Evolutionary conservation across 2,329 filamentous ascomycete species (phyloP).

Genomic region (Neonectria neomacrospora): DNA sequence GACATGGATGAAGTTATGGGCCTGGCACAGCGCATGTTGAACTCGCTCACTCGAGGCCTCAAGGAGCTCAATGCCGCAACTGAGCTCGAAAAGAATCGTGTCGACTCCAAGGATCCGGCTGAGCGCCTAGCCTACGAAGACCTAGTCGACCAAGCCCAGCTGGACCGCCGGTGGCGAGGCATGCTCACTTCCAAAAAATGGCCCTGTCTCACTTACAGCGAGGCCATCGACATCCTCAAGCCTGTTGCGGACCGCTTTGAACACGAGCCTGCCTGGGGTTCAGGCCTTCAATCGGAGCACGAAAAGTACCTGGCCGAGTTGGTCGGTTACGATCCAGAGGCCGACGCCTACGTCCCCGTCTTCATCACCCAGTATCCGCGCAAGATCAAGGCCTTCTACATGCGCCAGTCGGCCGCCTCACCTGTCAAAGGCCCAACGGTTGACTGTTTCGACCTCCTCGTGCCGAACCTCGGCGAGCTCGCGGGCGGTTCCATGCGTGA

Average conservation of each 20-base stretch:
- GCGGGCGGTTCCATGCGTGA: conserved; percentile 92
- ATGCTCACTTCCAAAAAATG: conserved; percentile 67
- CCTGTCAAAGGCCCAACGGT: conserved; percentile 66
- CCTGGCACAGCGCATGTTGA: conserved; percentile 82
- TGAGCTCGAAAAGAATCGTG: conserved; percentile 55
- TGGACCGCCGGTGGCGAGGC: conserved; percentile 78
- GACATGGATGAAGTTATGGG: conserved; percentile 78
- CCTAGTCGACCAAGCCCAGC: conserved; percentile 55
- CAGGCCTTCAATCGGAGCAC: conserved; percentile 88
- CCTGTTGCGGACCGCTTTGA: conserved; percentile 71
- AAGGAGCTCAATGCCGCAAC: conserved; percentile 54
- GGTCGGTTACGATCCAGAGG: conserved; percentile 63
- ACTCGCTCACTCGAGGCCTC: conserved; percentile 58
- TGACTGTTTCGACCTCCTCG: conserved; percentile 89
- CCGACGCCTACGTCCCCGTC: conserved; percentile 70
- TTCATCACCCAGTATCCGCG: conserved; percentile 96
- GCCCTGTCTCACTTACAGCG: conserved; percentile 84
- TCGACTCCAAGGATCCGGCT: conserved; percentile 52
- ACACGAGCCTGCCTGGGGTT: conserved; percentile 75
- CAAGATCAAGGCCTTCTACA: conserved; percentile 88
- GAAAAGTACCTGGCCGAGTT: conserved; percentile 84
- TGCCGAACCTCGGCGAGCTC: conserved; percentile 87
- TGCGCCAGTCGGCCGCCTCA: conserved; percentile 53
- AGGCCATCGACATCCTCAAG: conserved; percentile 77
- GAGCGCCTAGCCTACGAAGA: conserved; percentile 57